phyloP scores from a whole-genome alignment of 495 filamentous ascomycete species.

The Hypoxylon fragiforme region DNA sequence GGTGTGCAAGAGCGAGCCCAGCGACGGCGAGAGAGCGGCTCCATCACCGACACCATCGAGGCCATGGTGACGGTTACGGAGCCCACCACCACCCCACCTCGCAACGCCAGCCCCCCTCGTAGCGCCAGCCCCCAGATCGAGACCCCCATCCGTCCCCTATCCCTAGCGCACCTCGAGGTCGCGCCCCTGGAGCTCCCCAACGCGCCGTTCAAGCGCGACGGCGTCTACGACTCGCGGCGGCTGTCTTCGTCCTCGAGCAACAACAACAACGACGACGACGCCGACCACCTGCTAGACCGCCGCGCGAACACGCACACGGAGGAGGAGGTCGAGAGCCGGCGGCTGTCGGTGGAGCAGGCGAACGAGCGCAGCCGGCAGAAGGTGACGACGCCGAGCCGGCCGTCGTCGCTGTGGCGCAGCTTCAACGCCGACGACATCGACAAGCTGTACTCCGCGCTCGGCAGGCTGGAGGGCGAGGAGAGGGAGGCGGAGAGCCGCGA shows the following conservation, averaged over 20 bases:
- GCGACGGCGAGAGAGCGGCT: not conserved
- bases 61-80: not conserved
- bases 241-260: not conserved
- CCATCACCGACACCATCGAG: not conserved
- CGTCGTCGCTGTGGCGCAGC: slow-evolving; percentile 8
- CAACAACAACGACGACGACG: not conserved
- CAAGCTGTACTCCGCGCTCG: not conserved
- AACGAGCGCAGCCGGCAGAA: not conserved
- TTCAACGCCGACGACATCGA: slow-evolving; percentile 12
- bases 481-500: not conserved
- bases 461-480: not conserved
- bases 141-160: too few relatives aligned
- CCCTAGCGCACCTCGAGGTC: too few relatives aligned
- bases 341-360: not conserved
- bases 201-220: not conserved
- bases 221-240: not conserved
- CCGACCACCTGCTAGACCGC: slow-evolving; percentile 10
- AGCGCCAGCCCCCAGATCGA: not conserved
- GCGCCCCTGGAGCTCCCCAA: too few relatives aligned
- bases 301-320: not conserved
- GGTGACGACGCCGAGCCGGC: not conserved
- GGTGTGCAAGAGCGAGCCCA: not conserved
- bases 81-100: not conserved
- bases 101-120: not conserved
- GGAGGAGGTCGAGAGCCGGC: not conserved